Evolutionary conservation across 2,329 filamentous ascomycete species (phyloP), one percentile per base, ranked within the genome.

Genomic region (Setomelanomma holmii): DNA sequence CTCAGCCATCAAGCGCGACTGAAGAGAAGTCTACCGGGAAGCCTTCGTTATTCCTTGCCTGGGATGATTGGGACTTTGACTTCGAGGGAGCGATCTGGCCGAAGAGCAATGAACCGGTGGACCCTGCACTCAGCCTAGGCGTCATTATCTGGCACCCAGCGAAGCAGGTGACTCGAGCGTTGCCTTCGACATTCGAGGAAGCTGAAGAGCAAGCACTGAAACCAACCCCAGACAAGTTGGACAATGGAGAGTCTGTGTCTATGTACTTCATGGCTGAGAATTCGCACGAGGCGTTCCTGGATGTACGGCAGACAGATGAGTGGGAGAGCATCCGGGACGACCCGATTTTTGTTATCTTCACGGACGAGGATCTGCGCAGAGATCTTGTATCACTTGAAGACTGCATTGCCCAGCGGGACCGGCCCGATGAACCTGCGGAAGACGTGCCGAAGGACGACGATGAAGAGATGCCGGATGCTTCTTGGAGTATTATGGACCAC

Each of bases 251-350:
- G 42, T 80, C 78, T 33, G 75, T 81, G 3, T 84, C 81, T 1
- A 76, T 79, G 45, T 83, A 83, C 53, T 79, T 81, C 56, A 75
- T 72, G 4, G 55, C 70, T 3, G 72, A 76, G 11, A 77, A 76
- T 49, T 69, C 73, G 1, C 73, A 79, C 16, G 76, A 81, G 51
- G 75, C 76, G 14, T 72, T 76, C 48, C 61, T 78, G 30, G 77
- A 79, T 55, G 76, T 84, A 14, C 71, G 78, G 48, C 76, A 82
- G 53, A 82, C 79, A 0, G 75, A 79, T 33, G 72, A 76, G 19
- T 84, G 82, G 82, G 63, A 77, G 2, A 70, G 73, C n/a, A 72
- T 82, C 44, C 78, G 78, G 59, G 68, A 78, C 45, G 81, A 83
- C 50, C 76, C 80, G 1, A 77, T 81, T 14, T 84, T 83, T 55